Base-by-base conservation (phyloP, 2,329 filamentous ascomycete genomes). In the Phialophora tarda region DNA sequence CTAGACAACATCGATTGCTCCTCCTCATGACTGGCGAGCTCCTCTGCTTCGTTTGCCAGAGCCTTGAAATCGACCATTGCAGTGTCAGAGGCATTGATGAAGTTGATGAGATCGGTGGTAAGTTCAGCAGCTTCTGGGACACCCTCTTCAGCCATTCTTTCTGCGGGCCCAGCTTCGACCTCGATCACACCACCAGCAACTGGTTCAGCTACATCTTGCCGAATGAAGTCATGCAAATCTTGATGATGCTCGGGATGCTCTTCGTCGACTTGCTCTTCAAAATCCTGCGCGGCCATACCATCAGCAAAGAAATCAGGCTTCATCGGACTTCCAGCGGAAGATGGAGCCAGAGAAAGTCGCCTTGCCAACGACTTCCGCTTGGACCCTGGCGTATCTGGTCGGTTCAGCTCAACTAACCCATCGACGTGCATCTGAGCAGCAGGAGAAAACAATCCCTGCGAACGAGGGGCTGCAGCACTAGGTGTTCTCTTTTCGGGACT, bases 261-360 rank as follows among this genome's bases (percentile, higher is more conserved):
- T 4, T 69, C 72, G 17, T 78, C 75, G 3, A 76, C 71, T 23
- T 77, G 76, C n/a, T 78, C 76, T 57, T 78, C 79, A 32, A 79
- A 78, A 53, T 81, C 79, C 30, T 79, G 79, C 38, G 81, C 77
- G 30, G 73, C 79, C 84, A 89, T 88, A 68, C 86, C 85, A 61
- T 89, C 86, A 11, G 89, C 86, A 59, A 89, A 89, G 75, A 84
- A 88, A 6, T 79, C 80, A 59, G 80, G 80, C 63, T 81, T 83
- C 5, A 77, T 73, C 0, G 83, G 79, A 1, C 82, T 79, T 6
- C 73, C 71, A 1, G 47, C 47, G 17, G 64, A 58, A 5, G 68
- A 65, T 6, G 77, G 77, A 2, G 73, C 68, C 12, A 72, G 54
- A 1, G 72, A 70, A 11, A 69, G 65, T 10, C 70, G 60, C 28